These are phyloP conservation scores for Corchorus olitorius DNA, from an alignment of 345 rosid genomes.

Conservation along the genomic window DNA sequence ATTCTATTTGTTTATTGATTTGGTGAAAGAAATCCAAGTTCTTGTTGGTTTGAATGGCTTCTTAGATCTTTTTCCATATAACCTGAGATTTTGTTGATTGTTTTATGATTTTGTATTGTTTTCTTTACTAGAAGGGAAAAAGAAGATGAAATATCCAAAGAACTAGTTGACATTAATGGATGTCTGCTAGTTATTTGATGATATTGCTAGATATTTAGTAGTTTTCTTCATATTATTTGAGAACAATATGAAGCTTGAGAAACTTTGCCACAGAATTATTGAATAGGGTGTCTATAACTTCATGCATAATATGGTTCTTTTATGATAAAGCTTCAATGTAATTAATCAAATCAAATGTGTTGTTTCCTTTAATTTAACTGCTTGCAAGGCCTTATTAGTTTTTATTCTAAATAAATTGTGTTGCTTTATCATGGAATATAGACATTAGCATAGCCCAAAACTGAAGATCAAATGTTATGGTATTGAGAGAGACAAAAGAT, in stretches of 20 bases:
- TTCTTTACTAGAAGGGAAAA: no score
- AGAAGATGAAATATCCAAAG: no score
- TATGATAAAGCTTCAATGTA: background rate
- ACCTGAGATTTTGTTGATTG: background rate
- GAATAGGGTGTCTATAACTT: background rate
- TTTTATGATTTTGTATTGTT: background rate
- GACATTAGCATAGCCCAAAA: slow-evolving; percentile 16
- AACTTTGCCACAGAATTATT: background rate
- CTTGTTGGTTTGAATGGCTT: background rate
- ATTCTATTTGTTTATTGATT: slow-evolving; percentile 3
- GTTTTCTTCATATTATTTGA: slow-evolving; percentile 8
- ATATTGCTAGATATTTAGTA: background rate
- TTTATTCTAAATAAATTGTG: background rate
- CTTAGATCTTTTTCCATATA: background rate
- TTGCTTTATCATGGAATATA: background rate
- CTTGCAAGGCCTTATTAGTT: background rate
- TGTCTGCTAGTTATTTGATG: background rate
- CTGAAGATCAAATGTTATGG: slow-evolving; percentile 4
- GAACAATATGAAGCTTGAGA: background rate
- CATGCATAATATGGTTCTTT: background rate
- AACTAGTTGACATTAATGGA: background rate
- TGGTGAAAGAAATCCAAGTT: background rate
- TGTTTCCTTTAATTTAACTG: no score
- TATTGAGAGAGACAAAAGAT: slow-evolving; percentile 17
- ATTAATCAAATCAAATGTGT: background rate